These are phyloP conservation scores for Myochromella boudieri DNA, from an alignment of 768 basidiomycete genomes.

Conservation along the genomic window DNA sequence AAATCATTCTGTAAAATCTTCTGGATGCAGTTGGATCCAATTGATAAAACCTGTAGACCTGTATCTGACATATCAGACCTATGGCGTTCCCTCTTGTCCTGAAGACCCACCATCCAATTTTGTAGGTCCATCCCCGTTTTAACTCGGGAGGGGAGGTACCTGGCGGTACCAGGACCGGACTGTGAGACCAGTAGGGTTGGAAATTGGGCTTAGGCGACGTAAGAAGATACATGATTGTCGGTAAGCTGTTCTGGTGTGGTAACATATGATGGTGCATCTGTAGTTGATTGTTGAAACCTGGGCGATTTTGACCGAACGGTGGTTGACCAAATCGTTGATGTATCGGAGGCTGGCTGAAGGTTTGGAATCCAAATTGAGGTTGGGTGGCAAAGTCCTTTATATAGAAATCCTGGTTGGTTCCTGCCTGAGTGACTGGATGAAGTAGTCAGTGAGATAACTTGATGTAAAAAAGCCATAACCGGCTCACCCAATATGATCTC, in stretches of 20 bases:
- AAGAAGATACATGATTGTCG: slow-evolving; percentile 41
- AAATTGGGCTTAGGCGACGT: slow-evolving; percentile 33
- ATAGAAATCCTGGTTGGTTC: slow-evolving; percentile 39
- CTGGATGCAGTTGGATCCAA: slow-evolving; percentile 20
- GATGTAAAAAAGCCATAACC: background rate
- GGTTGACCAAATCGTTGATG: slow-evolving; percentile 9
- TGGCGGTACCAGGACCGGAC: slow-evolving; percentile 12
- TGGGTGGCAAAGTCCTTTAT: slow-evolving; percentile 30
- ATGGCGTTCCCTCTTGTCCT: background rate
- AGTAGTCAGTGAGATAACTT: background rate
- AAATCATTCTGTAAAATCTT: slow-evolving; percentile 18
- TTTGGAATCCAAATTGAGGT: slow-evolving; percentile 16
- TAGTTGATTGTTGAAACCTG: slow-evolving; percentile 4
- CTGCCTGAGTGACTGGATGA: slow-evolving; percentile 37
- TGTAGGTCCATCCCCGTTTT: slow-evolving; percentile 19
- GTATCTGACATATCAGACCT: background rate
- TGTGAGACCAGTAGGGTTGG: slow-evolving; percentile 38
- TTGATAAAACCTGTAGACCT: slow-evolving; percentile 18
- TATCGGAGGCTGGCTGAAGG: slow-evolving; percentile 14
- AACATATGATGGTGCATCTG: slow-evolving; percentile 9
- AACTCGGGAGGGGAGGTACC: slow-evolving; percentile 10
- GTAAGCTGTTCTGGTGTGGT: slow-evolving; percentile 25
- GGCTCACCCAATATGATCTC: slow-evolving; percentile 42
- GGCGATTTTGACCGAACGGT: slow-evolving; percentile 10
- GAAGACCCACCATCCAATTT: slow-evolving; percentile 21